Evolutionary conservation across 106 monocot genomes (phyloP), one percentile per base, ranked within the genome.

Genomic region (Amphibolis antarctica): DNA sequence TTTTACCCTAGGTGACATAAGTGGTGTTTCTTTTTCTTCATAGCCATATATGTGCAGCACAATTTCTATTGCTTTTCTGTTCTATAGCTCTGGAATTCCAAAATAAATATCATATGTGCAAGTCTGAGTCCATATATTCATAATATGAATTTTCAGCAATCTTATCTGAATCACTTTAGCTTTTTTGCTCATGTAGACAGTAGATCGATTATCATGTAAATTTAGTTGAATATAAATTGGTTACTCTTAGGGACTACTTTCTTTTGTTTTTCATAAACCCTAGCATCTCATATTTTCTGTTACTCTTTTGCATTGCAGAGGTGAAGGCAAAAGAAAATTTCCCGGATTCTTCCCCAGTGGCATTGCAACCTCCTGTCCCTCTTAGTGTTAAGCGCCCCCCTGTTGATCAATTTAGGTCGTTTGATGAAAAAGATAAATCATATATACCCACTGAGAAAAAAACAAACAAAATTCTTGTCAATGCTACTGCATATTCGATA

Each of bases 401-500:
- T 0, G 63, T 62, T 60, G 81, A 72, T 19, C 25, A 52, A 47
- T 62, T 62, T 36, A 79, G 69, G 46, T 84, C 92, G 13, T 71
- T 84, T 42, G 77, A 84, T 64, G 77, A 80, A 31, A 55, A 72
- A 63, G 29, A 26, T 15, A 30, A 10, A 67, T 59, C 46, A 68
- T 44, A 75, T 81, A 77, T 80, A 70, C 29, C 49, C 7, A 69
- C 83, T 49, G 46, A 42, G 15, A 78, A 70, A 68, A 81, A 69
- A 51, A 24, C 53, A 23, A 46, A 73, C 36, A 80, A 79, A 63
- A 22, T 65, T 21, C 77, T 77, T 5, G 67, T 90, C 46, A 90
- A 76, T 66, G 90, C 80, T 71, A 82, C 84, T 60, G 81, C 77
- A 18, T 96, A 84, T 56, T 86, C 84, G 28, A 82, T 96, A 64